Evolutionary conservation across 1,284 basidiomycete genomes (phyloP).

Genomic region (Ceratobasidium sp.): DNA sequence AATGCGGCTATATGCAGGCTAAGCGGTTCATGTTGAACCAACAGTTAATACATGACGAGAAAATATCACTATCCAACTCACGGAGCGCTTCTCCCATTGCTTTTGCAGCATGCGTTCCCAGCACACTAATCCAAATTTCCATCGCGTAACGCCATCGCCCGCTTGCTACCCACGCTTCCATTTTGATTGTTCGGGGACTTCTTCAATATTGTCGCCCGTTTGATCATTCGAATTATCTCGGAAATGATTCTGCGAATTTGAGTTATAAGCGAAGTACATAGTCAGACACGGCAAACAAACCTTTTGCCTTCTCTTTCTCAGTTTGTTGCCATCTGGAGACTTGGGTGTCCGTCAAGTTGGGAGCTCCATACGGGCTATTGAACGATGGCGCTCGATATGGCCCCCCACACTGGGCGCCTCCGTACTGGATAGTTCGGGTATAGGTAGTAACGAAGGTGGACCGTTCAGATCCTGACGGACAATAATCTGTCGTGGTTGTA

Average conservation of each 20-base stretch:
- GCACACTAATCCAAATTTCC: slow-evolving; percentile 13
- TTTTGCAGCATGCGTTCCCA: slow-evolving; percentile 10
- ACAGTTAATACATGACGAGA: neutral
- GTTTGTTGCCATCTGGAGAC: neutral
- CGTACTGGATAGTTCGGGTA: neutral
- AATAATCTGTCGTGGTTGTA: slow-evolving; percentile 82
- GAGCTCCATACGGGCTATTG: neutral
- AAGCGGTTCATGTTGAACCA: slow-evolving; percentile 3
- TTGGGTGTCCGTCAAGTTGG: neutral
- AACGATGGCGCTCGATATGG: neutral
- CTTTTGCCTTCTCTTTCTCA: neutral
- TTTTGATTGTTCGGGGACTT: neutral
- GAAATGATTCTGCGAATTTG: neutral
- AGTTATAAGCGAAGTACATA: neutral
- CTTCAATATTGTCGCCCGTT: slow-evolving; percentile 1
- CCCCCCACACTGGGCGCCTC: neutral
- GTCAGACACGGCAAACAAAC: neutral
- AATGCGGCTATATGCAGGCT: neutral
- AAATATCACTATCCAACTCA: neutral
- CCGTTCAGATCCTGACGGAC: slow-evolving; percentile 70
- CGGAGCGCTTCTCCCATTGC: slow-evolving; percentile 6
- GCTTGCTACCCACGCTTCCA: slow-evolving; percentile 6
- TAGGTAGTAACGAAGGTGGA: neutral
- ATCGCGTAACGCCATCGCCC: neutral
- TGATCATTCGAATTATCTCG: neutral